phyloP scores from a whole-genome alignment of 2,329 filamentous ascomycete genomes.

The Diplodia seriata region DNA sequence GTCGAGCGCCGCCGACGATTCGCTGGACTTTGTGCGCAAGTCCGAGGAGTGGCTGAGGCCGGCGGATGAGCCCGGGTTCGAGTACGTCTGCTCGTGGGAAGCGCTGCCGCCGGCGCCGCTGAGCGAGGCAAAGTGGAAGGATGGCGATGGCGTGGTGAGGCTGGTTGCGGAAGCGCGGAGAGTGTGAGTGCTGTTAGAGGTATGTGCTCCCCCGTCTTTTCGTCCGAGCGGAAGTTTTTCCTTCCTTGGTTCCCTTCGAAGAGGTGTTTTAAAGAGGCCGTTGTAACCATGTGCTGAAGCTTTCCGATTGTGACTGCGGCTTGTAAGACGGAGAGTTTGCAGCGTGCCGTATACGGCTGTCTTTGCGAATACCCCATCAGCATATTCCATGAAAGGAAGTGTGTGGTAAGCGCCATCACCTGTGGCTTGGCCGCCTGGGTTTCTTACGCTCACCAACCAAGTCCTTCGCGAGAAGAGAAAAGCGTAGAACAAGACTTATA shows the following conservation, averaged over 20 bases:
- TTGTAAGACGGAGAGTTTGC: neutral
- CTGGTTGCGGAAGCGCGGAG: neutral
- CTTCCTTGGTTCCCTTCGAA: neutral
- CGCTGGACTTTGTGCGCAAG: constrained; percentile 4
- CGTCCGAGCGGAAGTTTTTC: neutral
- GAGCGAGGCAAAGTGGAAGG: neutral
- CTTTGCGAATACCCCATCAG: neutral
- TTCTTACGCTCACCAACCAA: neutral
- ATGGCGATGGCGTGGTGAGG: neutral
- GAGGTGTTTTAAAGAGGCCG: neutral
- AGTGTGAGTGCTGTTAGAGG: neutral
- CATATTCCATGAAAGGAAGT: neutral
- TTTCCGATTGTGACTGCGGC: neutral
- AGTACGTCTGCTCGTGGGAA: constrained; percentile 22
- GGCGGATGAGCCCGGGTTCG: neutral
- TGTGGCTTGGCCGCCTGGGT: neutral
- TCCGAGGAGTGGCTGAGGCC: constrained; percentile 20
- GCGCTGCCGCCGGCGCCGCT: neutral
- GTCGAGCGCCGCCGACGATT: constrained; percentile 22
- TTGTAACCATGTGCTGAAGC: constrained; percentile 9
- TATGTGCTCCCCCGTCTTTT: neutral
- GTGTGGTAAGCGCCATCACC: neutral
- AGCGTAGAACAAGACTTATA: neutral
- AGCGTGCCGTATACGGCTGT: neutral
- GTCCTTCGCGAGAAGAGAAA: neutral